Evolutionary conservation across 345 rosid species (phyloP).

Genomic region (Theobroma cacao): DNA sequence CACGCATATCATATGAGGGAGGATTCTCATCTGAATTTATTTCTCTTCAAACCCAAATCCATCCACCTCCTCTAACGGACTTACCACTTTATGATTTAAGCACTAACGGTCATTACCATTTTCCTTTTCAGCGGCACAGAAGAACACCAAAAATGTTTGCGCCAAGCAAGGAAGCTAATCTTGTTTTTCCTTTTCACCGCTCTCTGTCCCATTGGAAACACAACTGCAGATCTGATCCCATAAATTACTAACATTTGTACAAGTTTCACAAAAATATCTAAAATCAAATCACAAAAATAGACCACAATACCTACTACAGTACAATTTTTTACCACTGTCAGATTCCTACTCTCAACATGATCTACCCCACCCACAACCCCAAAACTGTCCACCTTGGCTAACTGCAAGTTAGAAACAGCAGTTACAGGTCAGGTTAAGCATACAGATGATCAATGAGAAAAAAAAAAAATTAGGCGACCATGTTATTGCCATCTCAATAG

Average conservation of each 20-base stretch:
- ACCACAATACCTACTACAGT: conserved; percentile 1
- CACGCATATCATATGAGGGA: too few species aligned
- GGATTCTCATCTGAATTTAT: too few species aligned
- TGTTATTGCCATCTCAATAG: conserved; percentile 33
- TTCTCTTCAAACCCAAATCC: too few species aligned
- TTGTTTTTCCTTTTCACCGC: too few species aligned
- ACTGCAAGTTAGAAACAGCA: neutral
- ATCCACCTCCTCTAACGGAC: too few species aligned
- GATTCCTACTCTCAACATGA: neutral
- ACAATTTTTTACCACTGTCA: neutral
- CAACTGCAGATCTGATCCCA: neutral
- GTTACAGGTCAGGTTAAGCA: neutral
- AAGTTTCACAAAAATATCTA: neutral
- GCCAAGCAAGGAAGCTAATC: too few species aligned
- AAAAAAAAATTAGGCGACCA: neutral
- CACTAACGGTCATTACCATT: too few species aligned
- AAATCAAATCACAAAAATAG: neutral
- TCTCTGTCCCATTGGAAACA: neutral
- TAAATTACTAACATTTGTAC: neutral
- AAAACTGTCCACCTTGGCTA: neutral
- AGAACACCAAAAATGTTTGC: too few species aligned
- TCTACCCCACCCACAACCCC: neutral
- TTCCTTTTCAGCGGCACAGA: too few species aligned
- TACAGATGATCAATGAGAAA: neutral
- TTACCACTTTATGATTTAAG: too few species aligned